Conservation (phyloP, 1,284 basidiomycete genomes). For the Earliella scabrosa region DNA sequence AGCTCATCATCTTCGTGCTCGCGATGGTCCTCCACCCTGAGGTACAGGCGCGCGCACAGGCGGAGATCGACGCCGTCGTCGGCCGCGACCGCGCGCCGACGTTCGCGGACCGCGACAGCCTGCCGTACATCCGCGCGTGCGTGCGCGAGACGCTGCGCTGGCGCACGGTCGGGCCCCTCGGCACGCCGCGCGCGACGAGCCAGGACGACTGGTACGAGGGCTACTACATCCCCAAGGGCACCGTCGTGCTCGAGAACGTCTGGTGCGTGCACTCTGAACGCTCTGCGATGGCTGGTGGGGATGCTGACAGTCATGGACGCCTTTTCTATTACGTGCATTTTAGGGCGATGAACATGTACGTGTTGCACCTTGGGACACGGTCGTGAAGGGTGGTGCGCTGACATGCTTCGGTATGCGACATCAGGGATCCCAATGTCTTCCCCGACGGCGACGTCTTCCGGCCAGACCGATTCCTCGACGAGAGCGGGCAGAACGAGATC, state of each 20-base stretch:
- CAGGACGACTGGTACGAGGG: slow-evolving; percentile 11
- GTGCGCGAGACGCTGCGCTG: slow-evolving; percentile 26
- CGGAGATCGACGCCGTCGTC: slow-evolving; percentile 40
- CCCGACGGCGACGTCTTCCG: slow-evolving; percentile 41
- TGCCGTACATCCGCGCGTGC: slow-evolving; percentile 26
- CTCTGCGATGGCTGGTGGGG: background rate
- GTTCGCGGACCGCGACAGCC: slow-evolving; percentile 22
- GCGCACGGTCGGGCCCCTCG: slow-evolving; percentile 19
- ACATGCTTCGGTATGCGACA: too few relatives aligned
- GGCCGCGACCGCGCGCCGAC: slow-evolving; percentile 23
- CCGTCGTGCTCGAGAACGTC: background rate
- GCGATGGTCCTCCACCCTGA: slow-evolving; percentile 39
- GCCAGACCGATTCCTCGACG: slow-evolving; percentile 44
- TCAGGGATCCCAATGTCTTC: slow-evolving; percentile 34
- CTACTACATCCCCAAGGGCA: slow-evolving; percentile 13
- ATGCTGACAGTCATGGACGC: too few relatives aligned
- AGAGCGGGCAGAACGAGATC: background rate
- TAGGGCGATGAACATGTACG: slow-evolving; percentile 46
- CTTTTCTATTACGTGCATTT: background rate
- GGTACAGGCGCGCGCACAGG: slow-evolving; percentile 37
- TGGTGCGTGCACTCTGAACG: background rate
- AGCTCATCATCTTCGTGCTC: slow-evolving; percentile 31
- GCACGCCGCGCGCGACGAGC: background rate
- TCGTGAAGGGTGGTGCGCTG: too few relatives aligned
- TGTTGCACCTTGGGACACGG: background rate